Evolutionary conservation across 441 rosid genomes (phyloP).

Genomic region (Croton laevigatus): DNA sequence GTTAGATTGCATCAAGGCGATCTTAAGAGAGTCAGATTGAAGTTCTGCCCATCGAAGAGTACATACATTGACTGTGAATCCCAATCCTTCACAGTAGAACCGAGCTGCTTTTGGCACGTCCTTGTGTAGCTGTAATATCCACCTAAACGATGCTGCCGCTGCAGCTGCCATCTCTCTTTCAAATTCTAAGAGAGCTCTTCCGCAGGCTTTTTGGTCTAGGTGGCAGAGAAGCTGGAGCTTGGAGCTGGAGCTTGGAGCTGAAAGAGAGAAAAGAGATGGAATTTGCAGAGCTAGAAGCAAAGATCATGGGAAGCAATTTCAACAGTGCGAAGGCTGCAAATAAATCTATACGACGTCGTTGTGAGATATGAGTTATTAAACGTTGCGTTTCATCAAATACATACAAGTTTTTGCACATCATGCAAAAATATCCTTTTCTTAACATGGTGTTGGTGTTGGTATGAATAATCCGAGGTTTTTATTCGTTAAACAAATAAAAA

Average conservation of each 20-base stretch:
- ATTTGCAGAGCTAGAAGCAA: not conserved
- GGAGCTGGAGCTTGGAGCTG: not conserved
- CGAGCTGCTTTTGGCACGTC: conserved; percentile 85
- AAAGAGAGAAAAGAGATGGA: not conserved
- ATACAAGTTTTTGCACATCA: too few species aligned
- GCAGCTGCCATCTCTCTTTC: conserved; percentile 47
- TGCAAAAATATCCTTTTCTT: too few species aligned
- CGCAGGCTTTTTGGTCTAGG: not conserved
- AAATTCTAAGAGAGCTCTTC: not conserved
- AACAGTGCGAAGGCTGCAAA: not conserved
- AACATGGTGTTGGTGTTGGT: too few species aligned
- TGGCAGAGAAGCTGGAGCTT: not conserved
- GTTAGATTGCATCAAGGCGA: conserved; percentile 70
- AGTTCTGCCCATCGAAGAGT: conserved; percentile 90
- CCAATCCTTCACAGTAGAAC: conserved; percentile 85
- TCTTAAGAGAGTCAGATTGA: conserved; percentile 71
- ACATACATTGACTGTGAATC: conserved; percentile 67
- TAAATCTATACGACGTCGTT: too few species aligned
- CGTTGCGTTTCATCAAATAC: too few species aligned
- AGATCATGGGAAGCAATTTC: not conserved
- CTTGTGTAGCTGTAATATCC: conserved; percentile 87
- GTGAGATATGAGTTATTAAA: too few species aligned
- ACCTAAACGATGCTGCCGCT: conserved; percentile 69
- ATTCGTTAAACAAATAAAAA: too few species aligned
- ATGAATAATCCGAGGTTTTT: too few species aligned